Base-by-base conservation (phyloP, 345 rosid species). In the Sonneratia caseolaris region DNA sequence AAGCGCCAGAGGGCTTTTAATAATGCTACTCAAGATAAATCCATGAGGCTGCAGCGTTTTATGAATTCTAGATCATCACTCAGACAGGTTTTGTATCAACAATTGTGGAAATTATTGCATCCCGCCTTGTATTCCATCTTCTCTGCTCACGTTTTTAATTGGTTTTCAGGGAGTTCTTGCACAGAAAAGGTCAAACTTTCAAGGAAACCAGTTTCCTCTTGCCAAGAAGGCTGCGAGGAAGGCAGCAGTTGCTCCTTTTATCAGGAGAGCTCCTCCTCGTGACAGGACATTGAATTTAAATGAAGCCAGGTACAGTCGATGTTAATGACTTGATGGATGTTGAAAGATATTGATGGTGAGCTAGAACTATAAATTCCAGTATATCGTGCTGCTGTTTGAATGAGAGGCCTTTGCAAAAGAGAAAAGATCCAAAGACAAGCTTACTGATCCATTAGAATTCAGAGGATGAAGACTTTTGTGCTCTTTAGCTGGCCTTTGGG, bases 101-200 rank as follows among this genome's bases (percentile, higher is more conserved):
- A 62, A 22, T 38, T 37, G 45, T 32, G 35, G 43, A 12, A 2
- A 22, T 1, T 36, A 15, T 37, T 69, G 18, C 13, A 21, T 32
- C 48, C 48, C 45, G 40, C 43, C 21, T 40, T 40, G 43, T 40
- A 8, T 40, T 40, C 43, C 22, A 19, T 56, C 64, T 69, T 40
- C 14, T 38, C 32, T 27, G 19, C 5, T 8, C 8, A 3, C 4
- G 15, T 10, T 55, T 76, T 75, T 3, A 55, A 32, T 66, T 80
- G 74, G 32, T 70, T 47, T 72, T 70, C 83, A 93, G 97, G 97
- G 94, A 7, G 85, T 80, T 74, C 81, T 91, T 75, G 98, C 94
- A 32, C 88, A 84, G 76, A 91, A 86, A 74, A 86, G 97, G 84
- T 81, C 93, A 64, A 84, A 79, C 81, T 88, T 88, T 74, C 90